Conservation (phyloP, 257 asterid genomes). For the Striga asiatica region DNA sequence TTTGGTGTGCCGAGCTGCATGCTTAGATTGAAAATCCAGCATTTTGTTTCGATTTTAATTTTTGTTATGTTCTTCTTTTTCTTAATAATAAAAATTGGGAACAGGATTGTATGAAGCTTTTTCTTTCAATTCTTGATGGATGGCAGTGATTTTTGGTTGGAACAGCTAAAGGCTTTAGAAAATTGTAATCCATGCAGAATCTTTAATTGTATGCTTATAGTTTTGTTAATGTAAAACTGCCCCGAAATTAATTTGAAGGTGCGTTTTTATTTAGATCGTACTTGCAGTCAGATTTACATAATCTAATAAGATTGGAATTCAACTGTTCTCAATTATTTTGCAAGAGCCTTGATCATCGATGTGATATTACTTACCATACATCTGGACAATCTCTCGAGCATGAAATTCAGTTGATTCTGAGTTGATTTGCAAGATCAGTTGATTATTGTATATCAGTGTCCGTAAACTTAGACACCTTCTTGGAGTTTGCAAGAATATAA, state of each 20-base stretch:
- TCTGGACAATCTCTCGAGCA: background rate
- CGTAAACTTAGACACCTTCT: background rate
- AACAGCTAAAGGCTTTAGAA: too few relatives aligned
- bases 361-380: background rate
- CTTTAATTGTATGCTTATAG: background rate
- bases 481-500: background rate
- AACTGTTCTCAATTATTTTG: background rate
- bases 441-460: conserved; percentile 5
- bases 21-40: conserved; percentile 15
- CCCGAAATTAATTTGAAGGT: background rate
- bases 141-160: background rate
- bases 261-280: background rate
- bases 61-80: background rate
- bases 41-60: conserved; percentile 7
- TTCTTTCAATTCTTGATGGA: background rate
- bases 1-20: conserved; percentile 21
- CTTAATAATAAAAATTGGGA: background rate
- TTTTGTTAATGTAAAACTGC: conserved; percentile 5
- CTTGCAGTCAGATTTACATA: too few relatives aligned
- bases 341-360: background rate
- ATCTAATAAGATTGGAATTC: background rate
- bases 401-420: background rate
- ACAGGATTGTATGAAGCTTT: background rate
- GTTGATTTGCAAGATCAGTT: background rate
- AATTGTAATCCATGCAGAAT: background rate